Evolutionary conservation across 2,329 filamentous ascomycete species (phyloP), one percentile per base, ranked within the genome.

Genomic region (Zymoseptoria brevis): DNA sequence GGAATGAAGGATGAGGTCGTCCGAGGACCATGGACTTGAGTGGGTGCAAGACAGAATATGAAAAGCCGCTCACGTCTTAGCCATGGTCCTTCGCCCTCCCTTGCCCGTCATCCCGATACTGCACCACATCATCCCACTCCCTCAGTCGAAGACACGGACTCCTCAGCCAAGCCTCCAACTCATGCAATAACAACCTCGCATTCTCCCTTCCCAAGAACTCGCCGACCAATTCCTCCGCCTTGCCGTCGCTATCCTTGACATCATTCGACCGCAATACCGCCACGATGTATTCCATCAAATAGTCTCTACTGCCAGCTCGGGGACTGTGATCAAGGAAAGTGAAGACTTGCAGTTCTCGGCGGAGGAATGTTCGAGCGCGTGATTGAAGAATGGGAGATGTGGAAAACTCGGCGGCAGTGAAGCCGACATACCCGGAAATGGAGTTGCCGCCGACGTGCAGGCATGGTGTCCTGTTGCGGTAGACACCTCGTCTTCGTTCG

Each of bases 321-420:
- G 69, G 58, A 66, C 67, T 30, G 5, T 55, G 60, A 55, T 80
- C 75, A 11, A 95, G 77, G 68, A 92, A 94, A 16, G 82, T 80
- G 67, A 96, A 96, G 19, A 96, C 89, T 57, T 86, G 85, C 3
- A 96, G 77, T 71, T 97, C 93, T 50, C 93, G 83, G 0, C 91
- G 83, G 55, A 96, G 83, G 83, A 90, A 97, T 62, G 83, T 85
- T 6, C 89, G 82, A 1, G 92, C 91, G 41, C 89, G 86, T 0
- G 87, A 88, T 19, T 90, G 81, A 0, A 96, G 81, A 21, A 86
- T 82, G 0, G 83, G 74, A 21, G 90, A 87, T 1, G 74, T 74
- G 59, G 80, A 77, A 70, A 96, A 87, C 8, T 83, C 73, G 3
- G 80, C 73, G 0, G 90, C 87, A 0, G 86, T 88, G 29, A 96